A percentile compares a stretch with the other conserved stretches of the same genome.
These are phyloP conservation scores for Boletus vinaceobasis DNA, from an alignment of 768 basidiomycete genomes.

Conservation along the genomic window DNA sequence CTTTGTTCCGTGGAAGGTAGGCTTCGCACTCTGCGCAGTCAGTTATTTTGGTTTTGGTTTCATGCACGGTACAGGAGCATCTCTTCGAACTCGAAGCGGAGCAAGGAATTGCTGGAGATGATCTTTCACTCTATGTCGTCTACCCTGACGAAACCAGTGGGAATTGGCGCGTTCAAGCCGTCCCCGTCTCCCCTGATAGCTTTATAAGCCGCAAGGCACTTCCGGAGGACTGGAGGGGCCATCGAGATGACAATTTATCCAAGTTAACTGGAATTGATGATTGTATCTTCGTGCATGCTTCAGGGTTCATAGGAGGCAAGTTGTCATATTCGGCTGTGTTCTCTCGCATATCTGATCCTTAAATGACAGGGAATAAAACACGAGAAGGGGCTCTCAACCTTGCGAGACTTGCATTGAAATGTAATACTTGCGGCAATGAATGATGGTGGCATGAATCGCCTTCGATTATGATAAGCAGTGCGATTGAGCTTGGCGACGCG, in stretches of 20 bases:
- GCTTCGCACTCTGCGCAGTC: constrained; percentile 4
- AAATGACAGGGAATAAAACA: constrained; percentile 72
- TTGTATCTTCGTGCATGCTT: constrained; percentile 91
- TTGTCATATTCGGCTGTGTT: constrained; percentile 4
- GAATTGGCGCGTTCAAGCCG: constrained; percentile 92
- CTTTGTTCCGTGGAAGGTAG: constrained; percentile 87
- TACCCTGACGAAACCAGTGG: constrained; percentile 79
- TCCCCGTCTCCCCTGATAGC: constrained; percentile 75
- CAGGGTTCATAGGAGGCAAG: constrained; percentile 93
- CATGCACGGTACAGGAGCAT: constrained; percentile 60
- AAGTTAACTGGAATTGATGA: constrained; percentile 71
- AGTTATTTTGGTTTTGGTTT: constrained; percentile 1
- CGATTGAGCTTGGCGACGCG: constrained; percentile 10
- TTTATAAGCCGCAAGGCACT: constrained; percentile 91
- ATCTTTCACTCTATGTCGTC: constrained; percentile 75
- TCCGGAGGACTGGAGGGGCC: constrained; percentile 90
- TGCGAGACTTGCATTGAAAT: constrained; percentile 62
- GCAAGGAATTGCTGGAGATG: constrained; percentile 39
- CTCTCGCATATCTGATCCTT: constrained; percentile 8
- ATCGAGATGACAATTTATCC: constrained; percentile 81
- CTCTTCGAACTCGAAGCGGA: constrained; percentile 82
- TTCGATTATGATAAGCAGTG: constrained; percentile 7
- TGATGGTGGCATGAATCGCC: constrained; percentile 15
- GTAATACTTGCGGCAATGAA: constrained; percentile 22
- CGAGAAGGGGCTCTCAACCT: constrained; percentile 83